Base-by-base conservation (phyloP, 257 asterid genomes). In the Gentiana straminea region DNA sequence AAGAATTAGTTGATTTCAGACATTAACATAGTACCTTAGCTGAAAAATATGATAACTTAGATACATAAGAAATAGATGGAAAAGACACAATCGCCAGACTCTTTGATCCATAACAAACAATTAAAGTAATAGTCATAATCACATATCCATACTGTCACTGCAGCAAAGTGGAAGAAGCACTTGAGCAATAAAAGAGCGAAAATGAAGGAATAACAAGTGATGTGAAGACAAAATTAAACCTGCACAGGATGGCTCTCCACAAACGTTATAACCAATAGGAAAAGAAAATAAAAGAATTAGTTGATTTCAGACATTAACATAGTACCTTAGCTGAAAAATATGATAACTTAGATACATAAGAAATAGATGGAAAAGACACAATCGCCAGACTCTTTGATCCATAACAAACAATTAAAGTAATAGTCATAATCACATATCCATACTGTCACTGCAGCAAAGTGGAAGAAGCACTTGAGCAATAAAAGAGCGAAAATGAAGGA, bases 221-320 rank as follows among this genome's bases (percentile, higher is more conserved):
- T 48, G 15, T 46, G n/a, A 13, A 60, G 62, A 3, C 11, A 52
- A 75, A 75, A 24, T 65, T 45, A 5, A 52, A 91, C 98, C 95
- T 81, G 96, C 82, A 67, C 85, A 87, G 60, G 98, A 81, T 60
- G 98, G 98, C 66, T n/a, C n/a, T n/a, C n/a, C n/a, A n/a, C n/a
- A n/a, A n/a, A n/a, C n/a, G n/a, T n/a, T n/a, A n/a, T n/a, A n/a
- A n/a, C n/a, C n/a, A n/a, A n/a, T n/a, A n/a, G n/a, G n/a, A n/a
- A n/a, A n/a, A n/a, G n/a, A n/a, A 24, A 24, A 24, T 24, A 24
- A 24, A 24, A 24, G 24, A 24, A 24, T 24, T 24, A 24, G 24
- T 24, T 24, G 24, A 24, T 24, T 24, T 24, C 24, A 24, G 24
- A 24, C 24, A 24, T 24, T 24, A 24, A 24, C 24, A 24, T 24